phyloP scores from a whole-genome alignment of 805 yeast species.

The Candida endomychidarum region DNA sequence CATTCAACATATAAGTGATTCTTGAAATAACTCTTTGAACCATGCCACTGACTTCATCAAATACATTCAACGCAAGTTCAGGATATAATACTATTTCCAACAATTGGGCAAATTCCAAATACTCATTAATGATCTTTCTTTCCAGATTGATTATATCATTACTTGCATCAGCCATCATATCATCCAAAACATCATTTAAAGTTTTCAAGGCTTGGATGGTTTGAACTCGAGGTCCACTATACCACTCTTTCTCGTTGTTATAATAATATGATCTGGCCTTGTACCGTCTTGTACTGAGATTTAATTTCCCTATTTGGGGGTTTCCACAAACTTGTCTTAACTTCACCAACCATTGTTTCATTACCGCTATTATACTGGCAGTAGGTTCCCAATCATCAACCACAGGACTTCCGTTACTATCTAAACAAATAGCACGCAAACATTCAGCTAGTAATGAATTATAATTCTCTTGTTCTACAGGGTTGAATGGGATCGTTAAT shows the following conservation, averaged over 20 bases:
- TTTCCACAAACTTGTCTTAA: constrained; percentile 84
- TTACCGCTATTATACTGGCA: constrained; percentile 36
- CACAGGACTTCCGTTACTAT: constrained; percentile 51
- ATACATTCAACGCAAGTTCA: constrained; percentile 42
- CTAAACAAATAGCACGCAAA: constrained; percentile 53
- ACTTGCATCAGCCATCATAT: constrained; percentile 58
- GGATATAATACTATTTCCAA: constrained; percentile 59
- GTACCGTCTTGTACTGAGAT: constrained; percentile 24
- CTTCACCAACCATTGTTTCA: constrained; percentile 68
- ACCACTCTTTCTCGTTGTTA: constrained; percentile 2
- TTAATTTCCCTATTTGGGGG: constrained; percentile 51
- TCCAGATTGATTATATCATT: constrained; percentile 50
- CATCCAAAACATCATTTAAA: constrained; percentile 65
- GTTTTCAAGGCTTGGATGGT: constrained; percentile 36
- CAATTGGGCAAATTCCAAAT: constrained; percentile 66
- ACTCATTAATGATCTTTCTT: constrained; percentile 44
- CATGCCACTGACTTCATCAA: constrained; percentile 27
- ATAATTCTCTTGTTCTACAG: constrained; percentile 84
- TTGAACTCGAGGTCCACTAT: constrained; percentile 15
- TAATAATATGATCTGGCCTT: constrained; percentile 17
- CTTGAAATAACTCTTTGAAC: constrained; percentile 26
- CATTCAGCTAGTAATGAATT: constrained; percentile 63
- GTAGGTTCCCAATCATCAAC: constrained; percentile 51
- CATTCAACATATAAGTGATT: constrained; percentile 19
- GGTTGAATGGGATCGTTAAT: constrained; percentile 71